Base-by-base conservation (phyloP, 129 eudicot genomes). In the Tagetes patula region DNA sequence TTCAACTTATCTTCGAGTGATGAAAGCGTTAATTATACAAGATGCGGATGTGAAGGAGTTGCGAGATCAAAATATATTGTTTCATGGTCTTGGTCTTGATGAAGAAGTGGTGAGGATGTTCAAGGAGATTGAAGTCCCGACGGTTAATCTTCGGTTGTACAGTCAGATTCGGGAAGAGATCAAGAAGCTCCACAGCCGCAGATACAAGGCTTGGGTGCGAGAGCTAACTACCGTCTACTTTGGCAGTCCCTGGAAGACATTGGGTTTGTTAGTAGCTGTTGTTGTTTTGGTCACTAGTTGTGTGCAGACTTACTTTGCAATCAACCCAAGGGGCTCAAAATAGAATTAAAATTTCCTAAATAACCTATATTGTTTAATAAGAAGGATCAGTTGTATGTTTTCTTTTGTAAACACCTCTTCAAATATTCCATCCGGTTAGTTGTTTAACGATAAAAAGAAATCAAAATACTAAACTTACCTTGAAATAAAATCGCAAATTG, bases 211-310 rank as follows among this genome's bases (percentile, higher is more conserved):
- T 3, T 81, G 81, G 85, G 47, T 55, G 6, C 67, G 79, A 3
- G 77, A 71, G 42, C 50, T 81, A 71, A 42, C 38, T 12, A 50
- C 67, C 55, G 43, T 32, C 1, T 66, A 81, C 71, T 78, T 84
- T 45, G 71, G 67, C 50, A 81, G 77, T 56, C 88, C 88, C 1
- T 84, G 88, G 88, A 74, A 82, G 43, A 40, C 73, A 0, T 46
- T 84, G 63, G 82, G 83, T 33, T 72, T 81, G 55, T 30, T 84
- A 61, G 81, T 68, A 14, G 82, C 81, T 33, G 6, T 54, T 50
- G 72, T 59, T 60, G n/a, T 84, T 72, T 7, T 84, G 49, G 1
- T 76, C 69, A 60, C 77, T 9, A 69, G 52, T 37, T 47, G 79
- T n/a, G 6, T 75, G 4, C 87, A 81, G 52, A 81, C 85, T 52